These are phyloP conservation scores for Ophiocordyceps sinensis DNA, from an alignment of 2,329 filamentous ascomycete species.

Conservation along the genomic window DNA sequence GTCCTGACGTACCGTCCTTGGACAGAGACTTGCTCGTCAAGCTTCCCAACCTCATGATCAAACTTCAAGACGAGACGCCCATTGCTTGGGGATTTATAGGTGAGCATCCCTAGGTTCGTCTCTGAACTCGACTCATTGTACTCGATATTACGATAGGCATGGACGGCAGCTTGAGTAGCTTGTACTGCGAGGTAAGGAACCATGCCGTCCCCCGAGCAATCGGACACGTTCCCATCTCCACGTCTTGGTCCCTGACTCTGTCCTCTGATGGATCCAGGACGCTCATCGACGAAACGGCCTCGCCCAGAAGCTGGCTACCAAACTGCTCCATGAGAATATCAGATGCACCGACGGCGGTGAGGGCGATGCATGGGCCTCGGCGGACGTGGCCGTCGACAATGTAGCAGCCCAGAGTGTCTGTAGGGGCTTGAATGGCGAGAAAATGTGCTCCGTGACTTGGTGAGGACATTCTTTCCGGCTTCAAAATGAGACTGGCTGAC, in stretches of 20 bases:
- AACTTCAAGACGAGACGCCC: conserved; percentile 28
- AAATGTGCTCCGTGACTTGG: conserved; percentile 46
- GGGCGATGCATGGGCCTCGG: conserved; percentile 39
- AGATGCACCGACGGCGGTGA: conserved; percentile 15
- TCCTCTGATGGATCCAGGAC: conserved; percentile 16
- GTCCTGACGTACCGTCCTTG: background rate
- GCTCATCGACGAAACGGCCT: conserved; percentile 45
- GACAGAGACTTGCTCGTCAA: conserved; percentile 24
- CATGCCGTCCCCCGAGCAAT: conserved; percentile 1
- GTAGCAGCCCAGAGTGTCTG: conserved; percentile 46
- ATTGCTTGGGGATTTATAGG: conserved; percentile 52
- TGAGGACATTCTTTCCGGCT: conserved; percentile 14
- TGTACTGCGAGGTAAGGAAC: conserved; percentile 39
- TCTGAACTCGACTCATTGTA: background rate
- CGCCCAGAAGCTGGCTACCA: conserved; percentile 45
- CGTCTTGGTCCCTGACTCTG: background rate
- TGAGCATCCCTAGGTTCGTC: conserved; percentile 4
- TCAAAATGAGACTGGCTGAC: too few species aligned
- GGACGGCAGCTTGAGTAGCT: conserved; percentile 45
- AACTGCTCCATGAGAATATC: conserved; percentile 33
- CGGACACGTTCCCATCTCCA: too few species aligned
- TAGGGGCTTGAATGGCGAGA: conserved; percentile 41
- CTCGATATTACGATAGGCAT: conserved; percentile 23
- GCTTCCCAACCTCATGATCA: conserved; percentile 32
- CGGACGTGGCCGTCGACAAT: conserved; percentile 51